Conservation (phyloP, 805 yeast species). For the Saccharomycopsis guyanensis region DNA sequence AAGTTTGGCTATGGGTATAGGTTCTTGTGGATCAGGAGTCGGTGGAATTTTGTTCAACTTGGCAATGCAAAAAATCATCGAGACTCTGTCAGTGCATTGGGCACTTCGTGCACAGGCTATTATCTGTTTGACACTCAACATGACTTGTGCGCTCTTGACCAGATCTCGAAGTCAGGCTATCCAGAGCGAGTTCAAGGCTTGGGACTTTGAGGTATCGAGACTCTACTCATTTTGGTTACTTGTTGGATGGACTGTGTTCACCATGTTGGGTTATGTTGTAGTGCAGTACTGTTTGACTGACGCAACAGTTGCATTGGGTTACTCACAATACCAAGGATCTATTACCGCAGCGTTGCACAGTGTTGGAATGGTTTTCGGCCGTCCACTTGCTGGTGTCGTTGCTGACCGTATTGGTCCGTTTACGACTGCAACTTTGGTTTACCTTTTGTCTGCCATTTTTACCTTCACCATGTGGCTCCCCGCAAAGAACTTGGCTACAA, state of each 20-base stretch:
- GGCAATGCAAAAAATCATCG: slow-evolving; percentile 30
- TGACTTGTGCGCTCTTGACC: slow-evolving; percentile 30
- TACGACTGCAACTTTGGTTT: slow-evolving; percentile 35
- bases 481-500: slow-evolving; percentile 48
- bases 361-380: slow-evolving; percentile 46
- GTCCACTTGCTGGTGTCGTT: slow-evolving; percentile 48
- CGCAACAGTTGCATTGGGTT: slow-evolving; percentile 54
- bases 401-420: slow-evolving; percentile 47
- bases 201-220: slow-evolving; percentile 35
- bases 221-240: slow-evolving; percentile 38
- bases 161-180: slow-evolving; percentile 33
- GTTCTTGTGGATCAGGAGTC: slow-evolving; percentile 35
- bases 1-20: slow-evolving; percentile 32
- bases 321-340: slow-evolving; percentile 45
- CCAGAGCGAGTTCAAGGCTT: slow-evolving; percentile 31
- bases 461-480: slow-evolving; percentile 52
- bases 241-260: slow-evolving; percentile 35
- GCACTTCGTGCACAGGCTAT: slow-evolving; percentile 32
- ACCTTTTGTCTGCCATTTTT: slow-evolving; percentile 34
- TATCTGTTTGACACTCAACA: slow-evolving; percentile 30
- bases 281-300: slow-evolving; percentile 52
- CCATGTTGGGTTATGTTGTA: slow-evolving; percentile 55
- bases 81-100: slow-evolving; percentile 27
- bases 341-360: slow-evolving; percentile 55
- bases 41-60: slow-evolving; percentile 39